Base-by-base conservation (phyloP, 495 filamentous ascomycete species). In the Tuber microsphaerosporum region DNA sequence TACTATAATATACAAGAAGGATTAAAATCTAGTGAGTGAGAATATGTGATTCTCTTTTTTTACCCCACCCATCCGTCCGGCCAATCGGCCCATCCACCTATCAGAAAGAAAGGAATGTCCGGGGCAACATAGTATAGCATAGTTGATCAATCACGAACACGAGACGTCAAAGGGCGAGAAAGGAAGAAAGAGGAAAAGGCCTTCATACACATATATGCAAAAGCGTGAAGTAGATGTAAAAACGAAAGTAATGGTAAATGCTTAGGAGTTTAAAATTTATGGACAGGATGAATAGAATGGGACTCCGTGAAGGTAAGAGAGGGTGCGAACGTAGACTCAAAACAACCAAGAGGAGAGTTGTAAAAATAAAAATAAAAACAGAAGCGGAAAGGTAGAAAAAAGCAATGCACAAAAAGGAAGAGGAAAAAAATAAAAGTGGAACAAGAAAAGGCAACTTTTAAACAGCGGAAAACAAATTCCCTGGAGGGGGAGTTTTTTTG, bases 361-460 rank as follows among this genome's bases (percentile, higher is more conserved):
- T 31, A 2, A 2, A 61, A 3, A 26, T 8, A 9, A n/a, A 1
- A 4, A 22, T 10, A 26, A 14, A 14, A 26, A 61, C 5, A 48
- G 17, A 20, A 20, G 45, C 6, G 0, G 5, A 78, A 72, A 79
- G 69, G 72, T 43, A 78, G 19, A 69, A 41, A 77, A 61, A n/a
- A 26, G n/a, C 51, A 61, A 61, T 61, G 9, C n/a, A 16, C 61
- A 41, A 65, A 71, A 44, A 46, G 2, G 39, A 44, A 78, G 71
- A 74, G 61, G 37, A 72, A 37, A 48, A 75, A 42, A 51, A n/a
- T n/a, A n/a, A 71, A n/a, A 76, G 22, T 14, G 26, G 22, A 73
- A 51, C 61, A 61, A 75, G 9, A 70, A 79, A 77, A 74, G 69
- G 65, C 45, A 72, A 71, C 71, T 69, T 61, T 31, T 68, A 72